Percentiles rank a stretch among this genome's conserved stretches.
Evolutionary conservation across 371 early-diverging fungal genomes (phyloP).

Genomic region (Mortierella sp.): DNA sequence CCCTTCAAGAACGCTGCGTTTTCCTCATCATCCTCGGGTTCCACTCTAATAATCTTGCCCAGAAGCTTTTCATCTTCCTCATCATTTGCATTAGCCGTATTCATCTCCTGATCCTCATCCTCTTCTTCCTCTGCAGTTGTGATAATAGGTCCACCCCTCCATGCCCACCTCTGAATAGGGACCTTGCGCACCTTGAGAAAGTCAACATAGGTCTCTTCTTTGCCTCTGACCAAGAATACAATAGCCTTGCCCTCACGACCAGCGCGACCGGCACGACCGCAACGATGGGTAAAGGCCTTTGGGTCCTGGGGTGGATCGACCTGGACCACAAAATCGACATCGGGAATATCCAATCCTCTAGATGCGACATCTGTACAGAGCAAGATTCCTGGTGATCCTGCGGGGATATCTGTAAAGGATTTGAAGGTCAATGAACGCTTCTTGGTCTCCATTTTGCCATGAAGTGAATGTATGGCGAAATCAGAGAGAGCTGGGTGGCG

Average conservation of each 20-base stretch:
- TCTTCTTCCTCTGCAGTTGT: constrained; percentile 52
- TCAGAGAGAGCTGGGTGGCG: constrained; percentile 58
- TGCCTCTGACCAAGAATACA: constrained; percentile 78
- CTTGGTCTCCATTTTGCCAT: constrained; percentile 95
- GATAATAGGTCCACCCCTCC: constrained; percentile 35
- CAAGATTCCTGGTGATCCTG: constrained; percentile 78
- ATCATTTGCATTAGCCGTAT: neutral
- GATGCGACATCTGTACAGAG: constrained; percentile 98
- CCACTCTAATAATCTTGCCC: constrained; percentile 34
- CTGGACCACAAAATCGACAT: constrained; percentile 97
- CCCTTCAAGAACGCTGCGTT: constrained; percentile 62
- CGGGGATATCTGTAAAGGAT: constrained; percentile 67
- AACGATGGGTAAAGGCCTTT: constrained; percentile 97
- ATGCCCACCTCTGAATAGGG: constrained; percentile 67
- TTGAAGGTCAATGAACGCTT: constrained; percentile 77
- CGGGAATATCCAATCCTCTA: constrained; percentile 97
- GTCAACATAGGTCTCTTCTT: constrained; percentile 91
- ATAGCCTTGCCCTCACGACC: constrained; percentile 92
- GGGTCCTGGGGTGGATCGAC: constrained; percentile 97
- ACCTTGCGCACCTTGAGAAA: constrained; percentile 91
- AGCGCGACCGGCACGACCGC: constrained; percentile 96
- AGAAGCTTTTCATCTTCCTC: constrained; percentile 1
- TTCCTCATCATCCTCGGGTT: constrained; percentile 58
- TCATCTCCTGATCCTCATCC: constrained; percentile 52
- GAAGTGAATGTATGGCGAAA: constrained; percentile 81